Percentiles rank a stretch among this genome's conserved stretches.
Conservation (phyloP, 768 basidiomycete species). For the Crassisporium funariophilum region DNA sequence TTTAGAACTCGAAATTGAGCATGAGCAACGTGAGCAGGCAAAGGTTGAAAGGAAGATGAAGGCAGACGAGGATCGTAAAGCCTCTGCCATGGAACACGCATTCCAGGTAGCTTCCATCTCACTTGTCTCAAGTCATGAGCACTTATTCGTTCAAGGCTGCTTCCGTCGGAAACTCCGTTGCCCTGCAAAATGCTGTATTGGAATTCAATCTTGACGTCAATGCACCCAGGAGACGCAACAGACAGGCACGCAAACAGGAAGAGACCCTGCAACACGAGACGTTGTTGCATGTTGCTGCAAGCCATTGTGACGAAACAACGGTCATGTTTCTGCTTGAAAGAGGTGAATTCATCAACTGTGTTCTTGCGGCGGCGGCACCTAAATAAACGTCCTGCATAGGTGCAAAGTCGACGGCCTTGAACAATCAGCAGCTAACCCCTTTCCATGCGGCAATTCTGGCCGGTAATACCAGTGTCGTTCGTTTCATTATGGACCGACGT, state of each 20-base stretch:
- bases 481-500: constrained; percentile 34
- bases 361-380: too few species aligned
- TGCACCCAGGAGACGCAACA: constrained; percentile 25
- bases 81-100: constrained; percentile 26
- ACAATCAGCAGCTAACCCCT: constrained; percentile 34
- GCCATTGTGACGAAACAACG: constrained; percentile 31
- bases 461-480: constrained; percentile 35
- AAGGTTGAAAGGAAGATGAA: constrained; percentile 25
- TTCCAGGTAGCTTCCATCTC: constrained; percentile 26
- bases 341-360: constrained; percentile 23
- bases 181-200: constrained; percentile 28
- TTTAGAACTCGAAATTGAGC: constrained; percentile 34
- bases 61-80: constrained; percentile 24
- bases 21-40: constrained; percentile 32
- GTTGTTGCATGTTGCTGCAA: constrained; percentile 38
- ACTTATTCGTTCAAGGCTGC: constrained; percentile 21
- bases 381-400: constrained; percentile 22
- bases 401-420: constrained; percentile 31
- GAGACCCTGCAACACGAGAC: constrained; percentile 26
- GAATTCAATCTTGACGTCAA: constrained; percentile 35
- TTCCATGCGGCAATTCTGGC: constrained; percentile 36
- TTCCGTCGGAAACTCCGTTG: constrained; percentile 24
- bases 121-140: not conserved
- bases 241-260: constrained; percentile 24
- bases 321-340: constrained; percentile 36